Base-by-base conservation (phyloP, 495 filamentous ascomycete species). In the Cercophora newfieldiana region DNA sequence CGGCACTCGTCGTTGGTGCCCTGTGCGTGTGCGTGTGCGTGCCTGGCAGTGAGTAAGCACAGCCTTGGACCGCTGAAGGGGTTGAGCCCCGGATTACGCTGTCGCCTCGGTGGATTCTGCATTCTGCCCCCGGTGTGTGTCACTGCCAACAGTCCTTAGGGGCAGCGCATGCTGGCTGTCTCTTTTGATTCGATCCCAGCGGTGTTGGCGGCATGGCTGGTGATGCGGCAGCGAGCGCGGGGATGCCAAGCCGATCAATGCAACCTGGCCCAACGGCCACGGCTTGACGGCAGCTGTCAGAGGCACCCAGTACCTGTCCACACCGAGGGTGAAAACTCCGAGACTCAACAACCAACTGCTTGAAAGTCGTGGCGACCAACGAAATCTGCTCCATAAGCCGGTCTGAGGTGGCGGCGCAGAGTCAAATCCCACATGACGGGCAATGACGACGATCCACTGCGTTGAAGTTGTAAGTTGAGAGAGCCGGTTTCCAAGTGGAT, bases 61-160 rank as follows among this genome's bases (percentile, higher is more conserved):
- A 54, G 61, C 61, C 50, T 33, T 62, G 26, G 6, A 19, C 8
- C 12, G 30, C 30, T n/a, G n/a, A 33, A 4, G 30, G 2, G 37
- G 37, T 44, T 44, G 37, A 44, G 37, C 37, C 37, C 37, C 37
- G 18, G 37, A n/a, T 18, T 48, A 19, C 31, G 31, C 14, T 44
- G 31, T 28, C 30, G 12, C 37, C 14, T 24, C 1, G 14, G 6
- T 57, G 28, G 28, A 3, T 53, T 19, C 10, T 25, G 58, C 33
- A 29, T 37, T 22, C 12, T n/a, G n/a, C 1, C 5, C 7, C 49
- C 61, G 61, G 50, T 56, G 61, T 63, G 61, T 63, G 61, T 63
- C 50, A 63, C 49, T 33, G 28, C 29, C 28, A 44, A 19, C 49
- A 30, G 10, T 47, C 48, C n/a, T 12, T 19, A 48, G 47, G 51